phyloP scores from a whole-genome alignment of 352 stramenopile genomes.

The Pythium monospermum region DNA sequence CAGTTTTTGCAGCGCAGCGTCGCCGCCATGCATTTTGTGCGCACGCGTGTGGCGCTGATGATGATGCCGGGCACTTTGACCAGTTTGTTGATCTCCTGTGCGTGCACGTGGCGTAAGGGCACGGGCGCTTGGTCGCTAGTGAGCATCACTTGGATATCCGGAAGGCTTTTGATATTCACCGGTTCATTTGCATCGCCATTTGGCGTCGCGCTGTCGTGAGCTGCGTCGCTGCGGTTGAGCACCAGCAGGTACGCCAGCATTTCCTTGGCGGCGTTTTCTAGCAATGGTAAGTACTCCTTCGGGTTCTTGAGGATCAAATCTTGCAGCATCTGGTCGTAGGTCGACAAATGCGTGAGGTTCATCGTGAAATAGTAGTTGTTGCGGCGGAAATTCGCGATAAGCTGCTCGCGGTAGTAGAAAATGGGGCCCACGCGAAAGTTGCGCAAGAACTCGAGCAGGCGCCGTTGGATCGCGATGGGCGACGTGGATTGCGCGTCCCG shows the following conservation, averaged over 20 bases:
- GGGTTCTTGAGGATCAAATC: slow-evolving; percentile 82
- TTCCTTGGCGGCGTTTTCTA: slow-evolving; percentile 84
- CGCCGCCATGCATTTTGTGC: slow-evolving; percentile 91
- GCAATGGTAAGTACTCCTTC: slow-evolving; percentile 75
- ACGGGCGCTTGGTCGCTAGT: slow-evolving; percentile 69
- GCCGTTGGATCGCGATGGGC: slow-evolving; percentile 55
- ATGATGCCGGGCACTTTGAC: slow-evolving; percentile 96
- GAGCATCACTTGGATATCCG: slow-evolving; percentile 81
- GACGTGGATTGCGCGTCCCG: slow-evolving; percentile 49
- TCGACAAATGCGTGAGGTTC: slow-evolving; percentile 76
- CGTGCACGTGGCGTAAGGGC: slow-evolving; percentile 76
- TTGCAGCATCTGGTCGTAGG: slow-evolving; percentile 85
- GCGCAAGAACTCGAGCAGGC: slow-evolving; percentile 80
- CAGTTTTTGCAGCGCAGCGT: slow-evolving; percentile 90
- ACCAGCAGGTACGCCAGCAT: slow-evolving; percentile 63
- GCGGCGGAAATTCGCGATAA: slow-evolving; percentile 82
- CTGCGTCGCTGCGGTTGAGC: slow-evolving; percentile 36
- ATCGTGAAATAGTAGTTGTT: slow-evolving; percentile 73
- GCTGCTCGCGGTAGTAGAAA: slow-evolving; percentile 89
- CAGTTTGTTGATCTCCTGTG: slow-evolving; percentile 87
- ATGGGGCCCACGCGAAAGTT: slow-evolving; percentile 82
- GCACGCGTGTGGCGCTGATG: slow-evolving; percentile 92
- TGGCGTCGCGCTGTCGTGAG: slow-evolving; percentile 12
- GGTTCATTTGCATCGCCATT: slow-evolving; percentile 15
- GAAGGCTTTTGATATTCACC: slow-evolving; percentile 34